Evolutionary conservation across 495 filamentous ascomycete species (phyloP).

Genomic region (Xanthoparmelia taractica): DNA sequence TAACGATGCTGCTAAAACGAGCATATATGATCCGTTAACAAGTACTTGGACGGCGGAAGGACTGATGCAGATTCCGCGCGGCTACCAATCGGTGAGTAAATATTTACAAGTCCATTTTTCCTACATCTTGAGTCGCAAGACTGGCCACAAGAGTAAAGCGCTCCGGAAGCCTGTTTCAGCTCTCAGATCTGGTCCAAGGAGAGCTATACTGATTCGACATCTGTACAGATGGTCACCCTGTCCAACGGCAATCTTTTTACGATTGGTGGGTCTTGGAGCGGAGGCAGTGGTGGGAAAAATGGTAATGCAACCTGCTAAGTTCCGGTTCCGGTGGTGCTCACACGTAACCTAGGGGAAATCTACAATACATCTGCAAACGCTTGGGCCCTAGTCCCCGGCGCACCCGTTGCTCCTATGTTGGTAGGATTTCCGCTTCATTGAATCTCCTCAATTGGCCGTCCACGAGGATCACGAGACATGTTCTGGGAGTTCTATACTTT

Average conservation of each 20-base stretch:
- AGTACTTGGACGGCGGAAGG: conserved; percentile 21
- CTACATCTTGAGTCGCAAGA: neutral
- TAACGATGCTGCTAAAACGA: conserved; percentile 30
- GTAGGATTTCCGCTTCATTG: neutral
- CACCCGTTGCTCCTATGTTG: conserved; percentile 40
- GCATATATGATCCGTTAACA: conserved; percentile 37
- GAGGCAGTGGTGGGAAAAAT: conserved; percentile 31
- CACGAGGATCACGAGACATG: neutral
- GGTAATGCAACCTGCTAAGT: conserved; percentile 25
- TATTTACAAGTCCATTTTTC: neutral
- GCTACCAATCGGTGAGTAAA: conserved; percentile 33
- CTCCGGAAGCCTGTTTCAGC: neutral
- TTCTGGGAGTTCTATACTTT: neutral
- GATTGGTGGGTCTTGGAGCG: conserved; percentile 53
- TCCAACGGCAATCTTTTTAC: conserved; percentile 51
- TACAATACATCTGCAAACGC: conserved; percentile 36
- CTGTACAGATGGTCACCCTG: conserved; percentile 33
- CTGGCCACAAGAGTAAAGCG: neutral
- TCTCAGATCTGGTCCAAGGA: neutral
- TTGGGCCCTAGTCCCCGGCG: conserved; percentile 36
- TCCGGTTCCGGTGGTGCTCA: neutral
- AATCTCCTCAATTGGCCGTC: neutral
- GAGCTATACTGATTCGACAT: neutral
- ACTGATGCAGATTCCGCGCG: conserved; percentile 43
- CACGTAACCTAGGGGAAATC: conserved; percentile 35